These are phyloP conservation scores for Dactylellina leptospora DNA, from an alignment of 2,329 filamentous ascomycete species.

Conservation along the genomic window DNA sequence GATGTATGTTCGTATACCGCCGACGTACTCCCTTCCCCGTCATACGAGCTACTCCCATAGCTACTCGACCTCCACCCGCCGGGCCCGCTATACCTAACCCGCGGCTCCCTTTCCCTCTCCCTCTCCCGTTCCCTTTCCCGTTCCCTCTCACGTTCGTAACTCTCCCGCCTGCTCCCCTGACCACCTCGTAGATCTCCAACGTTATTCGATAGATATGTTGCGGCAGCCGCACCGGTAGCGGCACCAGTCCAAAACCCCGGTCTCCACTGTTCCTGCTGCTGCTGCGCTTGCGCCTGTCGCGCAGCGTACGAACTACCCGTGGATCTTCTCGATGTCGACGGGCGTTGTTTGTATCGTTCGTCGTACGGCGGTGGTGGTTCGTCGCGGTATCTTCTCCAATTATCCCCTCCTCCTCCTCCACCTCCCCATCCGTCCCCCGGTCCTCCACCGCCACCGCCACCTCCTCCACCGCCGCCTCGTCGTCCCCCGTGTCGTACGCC, in stretches of 20 bases:
- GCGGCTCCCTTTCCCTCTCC: constrained; percentile 6
- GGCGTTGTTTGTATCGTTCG: constrained; percentile 24
- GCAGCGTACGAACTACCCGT: constrained; percentile 11
- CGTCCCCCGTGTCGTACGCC: constrained; percentile 22
- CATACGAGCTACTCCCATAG: constrained; percentile 47
- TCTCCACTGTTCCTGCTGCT: constrained; percentile 33
- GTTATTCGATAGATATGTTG: constrained; percentile 36
- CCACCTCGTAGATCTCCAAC: neutral
- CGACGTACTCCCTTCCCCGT: constrained; percentile 16
- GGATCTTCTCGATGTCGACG: constrained; percentile 25
- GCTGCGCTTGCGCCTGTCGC: constrained; percentile 18
- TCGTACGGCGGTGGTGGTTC: constrained; percentile 48
- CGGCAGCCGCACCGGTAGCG: constrained; percentile 36
- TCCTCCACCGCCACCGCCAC: constrained; percentile 32
- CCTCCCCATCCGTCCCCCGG: constrained; percentile 46
- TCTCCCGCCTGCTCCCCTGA: constrained; percentile 16
- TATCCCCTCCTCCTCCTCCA: constrained; percentile 39
- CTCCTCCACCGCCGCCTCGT: constrained; percentile 14
- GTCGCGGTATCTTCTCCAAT: constrained; percentile 45
- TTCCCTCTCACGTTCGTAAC: constrained; percentile 19
- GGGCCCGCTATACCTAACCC: constrained; percentile 21
- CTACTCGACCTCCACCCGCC: constrained; percentile 43
- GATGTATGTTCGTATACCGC: constrained; percentile 45
- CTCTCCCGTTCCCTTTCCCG: constrained; percentile 12
- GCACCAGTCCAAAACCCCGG: constrained; percentile 52